Base-by-base conservation (phyloP, 73 alveolate species). In the Effrenium voratum region DNA sequence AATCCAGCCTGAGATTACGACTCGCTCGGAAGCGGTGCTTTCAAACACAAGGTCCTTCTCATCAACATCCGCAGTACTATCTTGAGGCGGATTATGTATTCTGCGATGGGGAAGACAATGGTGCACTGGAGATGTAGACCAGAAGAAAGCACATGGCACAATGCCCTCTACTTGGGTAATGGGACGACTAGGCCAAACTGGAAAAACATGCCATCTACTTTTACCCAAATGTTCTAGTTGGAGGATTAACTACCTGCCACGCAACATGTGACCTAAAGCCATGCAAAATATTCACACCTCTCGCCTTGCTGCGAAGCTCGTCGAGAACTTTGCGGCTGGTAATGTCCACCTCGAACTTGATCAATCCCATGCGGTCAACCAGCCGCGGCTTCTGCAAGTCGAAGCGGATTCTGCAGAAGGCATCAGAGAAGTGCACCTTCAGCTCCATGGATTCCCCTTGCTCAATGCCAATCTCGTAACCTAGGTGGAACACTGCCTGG, bases 351-450 rank as follows among this genome's bases (percentile, higher is more conserved):
- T 73, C 77, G 82, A 70, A 73, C 43, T 91, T 91, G 76, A 91
- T 49, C 90, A 91, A 49, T 6, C 98, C 98, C 98, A 91, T 91
- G 45, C 98, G 98, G 40, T 91, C 98, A 15, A 50, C 55, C 30
- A 91, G 72, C 4, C 55, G 57, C 22, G 98, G 98, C n/a, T 72
- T 41, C 59, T 70, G 45, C 80, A 66, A 40, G 79, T 91, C 98
- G 45, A 91, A 91, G 43, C 63, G 95, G 13, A 87, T 87, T 32
- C 95, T 75, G n/a, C 82, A 86, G 47, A 40, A 43, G n/a, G 47
- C 72, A 13, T 82, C 92, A 6, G 75, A 28, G 50, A 85, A 57
- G 10, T 85, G 72, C 85, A 44, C 46, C 41, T 76, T 49, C 32
- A 87, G 46, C 38, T 38, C 85, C 47, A 87, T 49, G 26, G 45